These are phyloP conservation scores for Arabis hirsuta DNA, from an alignment of 345 rosid species.

Conservation along the genomic window DNA sequence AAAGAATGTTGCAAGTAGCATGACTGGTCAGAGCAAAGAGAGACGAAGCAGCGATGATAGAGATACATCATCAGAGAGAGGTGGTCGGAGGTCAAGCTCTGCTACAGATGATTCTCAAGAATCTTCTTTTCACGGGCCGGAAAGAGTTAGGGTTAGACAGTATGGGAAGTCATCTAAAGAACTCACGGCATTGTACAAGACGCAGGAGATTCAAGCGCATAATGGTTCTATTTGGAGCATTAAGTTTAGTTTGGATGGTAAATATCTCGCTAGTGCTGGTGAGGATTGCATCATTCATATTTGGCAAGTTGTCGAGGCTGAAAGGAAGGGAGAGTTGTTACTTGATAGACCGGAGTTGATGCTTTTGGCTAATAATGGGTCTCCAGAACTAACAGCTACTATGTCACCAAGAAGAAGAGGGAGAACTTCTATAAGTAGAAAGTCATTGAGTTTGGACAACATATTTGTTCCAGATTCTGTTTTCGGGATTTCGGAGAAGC, in stretches of 20 bases:
- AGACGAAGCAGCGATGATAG: conserved; percentile 89
- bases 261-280: conserved; percentile 94
- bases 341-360: conserved; percentile 71
- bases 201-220: conserved; percentile 94
- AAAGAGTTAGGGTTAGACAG: conserved; percentile 84
- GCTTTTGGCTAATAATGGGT: conserved; percentile 62
- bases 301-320: conserved; percentile 77
- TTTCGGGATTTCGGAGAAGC: conserved; percentile 84
- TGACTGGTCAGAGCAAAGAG: conserved; percentile 65
- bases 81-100: conserved; percentile 91
- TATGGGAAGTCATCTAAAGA: conserved; percentile 86
- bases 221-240: conserved; percentile 93
- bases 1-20: conserved; percentile 71
- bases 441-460: conserved; percentile 79
- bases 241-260: conserved; percentile 93
- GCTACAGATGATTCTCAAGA: conserved; percentile 97
- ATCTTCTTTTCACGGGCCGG: conserved; percentile 79
- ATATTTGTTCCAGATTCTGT: conserved; percentile 74
- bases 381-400: conserved; percentile 69
- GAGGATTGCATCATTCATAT: conserved; percentile 90
- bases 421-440: conserved; percentile 72
- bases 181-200: conserved; percentile 77
- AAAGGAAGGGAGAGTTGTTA: conserved; percentile 80
- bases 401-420: conserved; percentile 79
- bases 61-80: conserved; percentile 88